Base-by-base conservation (phyloP, 306 rosid genomes). In the Adenanthera pavonina region DNA sequence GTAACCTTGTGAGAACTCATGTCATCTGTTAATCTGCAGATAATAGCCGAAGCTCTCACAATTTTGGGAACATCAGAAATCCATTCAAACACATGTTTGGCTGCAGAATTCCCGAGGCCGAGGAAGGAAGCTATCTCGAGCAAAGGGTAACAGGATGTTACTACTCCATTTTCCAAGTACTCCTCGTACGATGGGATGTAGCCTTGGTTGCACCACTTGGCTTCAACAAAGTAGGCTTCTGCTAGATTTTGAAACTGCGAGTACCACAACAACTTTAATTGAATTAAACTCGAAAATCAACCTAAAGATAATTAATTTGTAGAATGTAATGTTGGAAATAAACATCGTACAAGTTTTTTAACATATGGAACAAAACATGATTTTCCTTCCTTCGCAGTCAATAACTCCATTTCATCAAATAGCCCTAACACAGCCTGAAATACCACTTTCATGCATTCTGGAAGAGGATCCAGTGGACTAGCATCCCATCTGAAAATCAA, bases 51-150 rank as follows among this genome's bases (percentile, higher is more conserved):
- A 77, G 86, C 84, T 52, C 12, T 5, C 2, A 87, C 5, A 2
- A 85, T 79, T 35, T n/a, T 81, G 16, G 92, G 87, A 40, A 56
- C 1, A 2, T 36, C 79, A 2, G 9, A 69, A 34, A 60, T 33
- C 91, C 91, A 89, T 17, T 85, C 85, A 30, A 83, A 62, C 17
- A 82, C 20, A 1, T 85, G 75, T 61, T 85, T 68, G 8, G 82
- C 73, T 48, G 87, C 69, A 35, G 19, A 20, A 8, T 81, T 51
- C 40, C 69, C 82, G 38, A 87, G 40, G 2, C 84, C 82, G 48
- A 83, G 15, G 33, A 83, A 85, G 0, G 83, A 4, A 13, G 54
- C 6, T 3, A 49, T 3, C 7, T 16, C n/a, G 34, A 83, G 74
- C 1, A 1, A 17, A 54, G 41, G 10, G 1, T 7, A 4, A 2